Conservation (phyloP, 2,329 filamentous ascomycete genomes). For the Geosmithia morbida region DNA sequence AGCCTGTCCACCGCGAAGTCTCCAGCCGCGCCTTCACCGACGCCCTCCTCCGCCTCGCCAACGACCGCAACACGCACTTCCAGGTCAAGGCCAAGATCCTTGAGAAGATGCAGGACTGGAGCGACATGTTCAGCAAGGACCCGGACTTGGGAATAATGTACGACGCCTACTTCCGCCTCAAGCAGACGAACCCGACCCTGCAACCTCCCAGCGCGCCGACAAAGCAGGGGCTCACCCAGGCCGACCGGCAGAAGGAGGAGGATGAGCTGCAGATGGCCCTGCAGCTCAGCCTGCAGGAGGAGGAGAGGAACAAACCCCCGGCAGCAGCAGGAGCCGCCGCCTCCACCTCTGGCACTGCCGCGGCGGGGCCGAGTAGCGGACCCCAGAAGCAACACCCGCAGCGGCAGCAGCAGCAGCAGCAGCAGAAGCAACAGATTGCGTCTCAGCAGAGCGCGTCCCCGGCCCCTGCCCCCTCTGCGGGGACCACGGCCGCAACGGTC, state of each 20-base stretch:
- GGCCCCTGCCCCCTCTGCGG: slow-evolving; percentile 49
- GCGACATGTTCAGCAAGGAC: slow-evolving; percentile 82
- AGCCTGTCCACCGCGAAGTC: slow-evolving; percentile 75
- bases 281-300: slow-evolving; percentile 83
- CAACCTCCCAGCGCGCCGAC: slow-evolving; percentile 85
- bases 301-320: slow-evolving; percentile 40
- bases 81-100: slow-evolving; percentile 96
- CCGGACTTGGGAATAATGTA: slow-evolving; percentile 95
- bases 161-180: slow-evolving; percentile 79
- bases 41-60: slow-evolving; percentile 76
- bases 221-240: slow-evolving; percentile 80
- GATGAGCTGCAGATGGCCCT: slow-evolving; percentile 95
- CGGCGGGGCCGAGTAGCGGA: slow-evolving; percentile 16
- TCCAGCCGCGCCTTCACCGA: slow-evolving; percentile 90
- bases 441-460: slow-evolving; percentile 14
- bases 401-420: not conserved
- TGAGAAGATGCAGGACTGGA: slow-evolving; percentile 93
- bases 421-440: not conserved
- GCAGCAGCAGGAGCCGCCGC: no score
- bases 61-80: slow-evolving; percentile 88
- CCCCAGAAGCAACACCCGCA: not conserved
- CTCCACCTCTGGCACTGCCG: slow-evolving; percentile 13
- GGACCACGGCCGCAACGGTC: slow-evolving; percentile 90
- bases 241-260: slow-evolving; percentile 89
- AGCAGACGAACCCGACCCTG: slow-evolving; percentile 72